These are phyloP conservation scores for Meripilus lineatus DNA, from an alignment of 1,284 basidiomycete species.

Conservation along the genomic window DNA sequence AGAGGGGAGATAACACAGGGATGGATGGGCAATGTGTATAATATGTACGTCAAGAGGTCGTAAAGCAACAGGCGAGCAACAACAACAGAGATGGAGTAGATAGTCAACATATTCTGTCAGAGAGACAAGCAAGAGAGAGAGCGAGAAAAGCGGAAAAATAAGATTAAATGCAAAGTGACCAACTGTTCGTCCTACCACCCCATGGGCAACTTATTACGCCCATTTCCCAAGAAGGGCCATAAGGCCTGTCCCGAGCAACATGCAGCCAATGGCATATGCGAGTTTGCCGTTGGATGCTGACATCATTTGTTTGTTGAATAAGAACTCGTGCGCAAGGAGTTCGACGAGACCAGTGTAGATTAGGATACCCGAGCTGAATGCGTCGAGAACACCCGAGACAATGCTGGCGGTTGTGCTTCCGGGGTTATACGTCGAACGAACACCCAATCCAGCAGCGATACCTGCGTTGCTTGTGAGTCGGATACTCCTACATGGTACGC, in stretches of 20 bases:
- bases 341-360: slow-evolving; percentile 91
- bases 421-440: slow-evolving; percentile 81
- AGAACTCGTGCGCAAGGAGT: slow-evolving; percentile 89
- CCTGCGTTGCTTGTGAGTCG: slow-evolving; percentile 11
- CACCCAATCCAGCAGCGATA: slow-evolving; percentile 81
- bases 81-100: no score
- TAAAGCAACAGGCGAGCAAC: no score
- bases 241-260: slow-evolving; percentile 72
- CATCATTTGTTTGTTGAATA: slow-evolving; percentile 85
- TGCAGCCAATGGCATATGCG: slow-evolving; percentile 66
- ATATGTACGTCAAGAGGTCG: no score
- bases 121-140: no score
- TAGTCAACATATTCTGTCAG: no score
- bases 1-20: no score
- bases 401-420: slow-evolving; percentile 69
- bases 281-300: slow-evolving; percentile 59
- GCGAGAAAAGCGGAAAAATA: no score
- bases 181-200: no score
- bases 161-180: no score
- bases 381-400: slow-evolving; percentile 81
- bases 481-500: no score
- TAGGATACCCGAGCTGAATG: slow-evolving; percentile 84
- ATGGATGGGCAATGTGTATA: no score
- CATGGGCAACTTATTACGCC: slow-evolving; percentile 46
- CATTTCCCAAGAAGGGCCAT: slow-evolving; percentile 86